phyloP scores from a whole-genome alignment of 331 rosid species.

The Malus hybrid region DNA sequence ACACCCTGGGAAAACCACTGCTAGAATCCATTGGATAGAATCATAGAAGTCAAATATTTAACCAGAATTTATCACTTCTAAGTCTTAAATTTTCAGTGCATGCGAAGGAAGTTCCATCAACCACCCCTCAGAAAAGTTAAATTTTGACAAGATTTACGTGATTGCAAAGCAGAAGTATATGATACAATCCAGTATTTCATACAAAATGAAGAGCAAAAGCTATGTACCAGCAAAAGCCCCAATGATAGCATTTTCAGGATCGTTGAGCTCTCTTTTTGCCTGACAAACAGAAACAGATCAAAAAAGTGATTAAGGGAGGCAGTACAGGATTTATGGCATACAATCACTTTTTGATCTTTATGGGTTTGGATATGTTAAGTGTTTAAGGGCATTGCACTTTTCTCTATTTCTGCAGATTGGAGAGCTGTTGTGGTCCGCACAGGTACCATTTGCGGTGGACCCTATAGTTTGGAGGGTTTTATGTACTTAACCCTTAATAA shows the following conservation, averaged over 20 bases:
- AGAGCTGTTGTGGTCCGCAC: not conserved
- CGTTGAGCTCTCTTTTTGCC: constrained; percentile 42
- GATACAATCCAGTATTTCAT: not conserved
- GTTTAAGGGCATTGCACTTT: not conserved
- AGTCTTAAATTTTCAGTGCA: too few relatives aligned
- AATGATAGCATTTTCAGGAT: constrained; percentile 45
- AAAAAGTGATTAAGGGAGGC: not conserved
- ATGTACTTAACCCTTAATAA: too few relatives aligned
- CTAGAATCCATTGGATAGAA: too few relatives aligned
- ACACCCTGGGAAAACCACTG: too few relatives aligned
- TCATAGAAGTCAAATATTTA: too few relatives aligned
- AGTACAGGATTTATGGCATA: not conserved
- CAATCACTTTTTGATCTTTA: not conserved
- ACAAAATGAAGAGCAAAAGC: not conserved
- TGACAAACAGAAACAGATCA: constrained; percentile 8
- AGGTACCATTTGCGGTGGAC: too few relatives aligned
- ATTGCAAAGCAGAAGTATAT: not conserved
- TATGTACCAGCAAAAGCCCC: constrained; percentile 47
- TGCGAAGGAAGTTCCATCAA: not conserved
- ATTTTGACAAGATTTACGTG: not conserved
- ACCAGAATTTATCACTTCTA: too few relatives aligned
- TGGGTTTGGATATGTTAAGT: not conserved
- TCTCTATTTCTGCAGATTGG: not conserved
- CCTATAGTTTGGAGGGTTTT: too few relatives aligned
- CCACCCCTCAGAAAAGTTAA: not conserved